These are phyloP conservation scores for Ceratopteris richardii DNA, from an alignment of 75 land plant genomes.

Conservation along the genomic window DNA sequence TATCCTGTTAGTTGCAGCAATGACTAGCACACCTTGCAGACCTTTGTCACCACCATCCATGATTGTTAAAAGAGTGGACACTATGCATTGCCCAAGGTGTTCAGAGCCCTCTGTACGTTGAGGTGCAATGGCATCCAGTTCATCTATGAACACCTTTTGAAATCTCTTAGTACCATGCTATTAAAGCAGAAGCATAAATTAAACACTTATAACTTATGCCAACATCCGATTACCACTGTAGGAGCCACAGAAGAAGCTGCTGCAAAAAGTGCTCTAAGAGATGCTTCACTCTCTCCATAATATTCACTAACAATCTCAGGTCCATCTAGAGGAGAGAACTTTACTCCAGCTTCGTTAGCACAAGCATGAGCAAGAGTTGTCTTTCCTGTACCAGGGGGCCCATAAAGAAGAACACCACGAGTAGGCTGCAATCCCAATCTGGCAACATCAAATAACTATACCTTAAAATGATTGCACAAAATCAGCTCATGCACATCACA, in stretches of 20 bases:
- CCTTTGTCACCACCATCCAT: slow-evolving; percentile 69
- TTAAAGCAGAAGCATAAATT: too few relatives aligned
- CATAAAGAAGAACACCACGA: slow-evolving; percentile 89
- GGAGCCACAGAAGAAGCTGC: slow-evolving; percentile 63
- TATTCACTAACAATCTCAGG: slow-evolving; percentile 82
- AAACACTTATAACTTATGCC: not conserved
- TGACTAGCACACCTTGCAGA: slow-evolving; percentile 47
- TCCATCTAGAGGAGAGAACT: slow-evolving; percentile 73
- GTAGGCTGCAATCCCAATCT: slow-evolving; percentile 47
- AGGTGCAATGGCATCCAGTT: slow-evolving; percentile 96
- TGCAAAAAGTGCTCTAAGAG: slow-evolving; percentile 57
- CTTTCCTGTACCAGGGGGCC: slow-evolving; percentile 98
- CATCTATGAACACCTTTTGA: slow-evolving; percentile 88
- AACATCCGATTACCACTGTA: slow-evolving; percentile 54
- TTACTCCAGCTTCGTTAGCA: slow-evolving; percentile 75
- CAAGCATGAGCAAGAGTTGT: slow-evolving; percentile 73
- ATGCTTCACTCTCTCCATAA: slow-evolving; percentile 85
- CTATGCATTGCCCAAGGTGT: slow-evolving; percentile 78
- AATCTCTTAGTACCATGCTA: slow-evolving; percentile 2
- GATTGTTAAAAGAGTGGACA: slow-evolving; percentile 68
- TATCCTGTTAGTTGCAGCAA: slow-evolving; percentile 91
- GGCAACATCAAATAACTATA: slow-evolving; percentile 1
- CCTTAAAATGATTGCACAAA: not conserved
- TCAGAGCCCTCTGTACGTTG: slow-evolving; percentile 82
- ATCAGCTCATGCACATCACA: too few relatives aligned